phyloP scores from a whole-genome alignment of 1,139 yeast genomes.

The Suzukiozyma palmioleophila region DNA sequence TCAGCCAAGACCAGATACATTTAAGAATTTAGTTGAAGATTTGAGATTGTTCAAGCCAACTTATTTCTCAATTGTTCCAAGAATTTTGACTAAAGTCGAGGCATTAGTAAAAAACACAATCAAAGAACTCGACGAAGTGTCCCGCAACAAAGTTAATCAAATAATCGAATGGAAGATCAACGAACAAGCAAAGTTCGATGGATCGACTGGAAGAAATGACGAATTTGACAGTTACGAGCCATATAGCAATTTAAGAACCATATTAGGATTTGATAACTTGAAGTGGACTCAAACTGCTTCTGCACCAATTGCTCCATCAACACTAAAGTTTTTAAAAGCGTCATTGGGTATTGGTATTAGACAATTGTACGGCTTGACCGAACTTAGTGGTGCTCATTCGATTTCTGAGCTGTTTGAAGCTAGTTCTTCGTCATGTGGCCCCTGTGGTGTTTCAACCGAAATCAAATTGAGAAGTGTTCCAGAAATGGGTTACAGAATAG shows the following conservation, averaged over 20 bases:
- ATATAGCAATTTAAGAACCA: constrained; percentile 19
- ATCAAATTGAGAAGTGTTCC: constrained; percentile 35
- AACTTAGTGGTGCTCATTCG: constrained; percentile 27
- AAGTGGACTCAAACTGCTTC: constrained; percentile 22
- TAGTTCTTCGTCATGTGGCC: constrained; percentile 29
- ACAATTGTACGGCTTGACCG: constrained; percentile 32
- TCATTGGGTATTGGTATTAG: constrained; percentile 22
- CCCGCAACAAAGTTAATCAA: constrained; percentile 13
- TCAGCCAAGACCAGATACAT: constrained; percentile 8
- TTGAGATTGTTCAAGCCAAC: constrained; percentile 22
- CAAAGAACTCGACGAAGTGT: constrained; percentile 31
- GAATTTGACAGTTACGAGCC: constrained; percentile 20
- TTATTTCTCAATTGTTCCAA: constrained; percentile 25
- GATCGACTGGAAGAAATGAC: constrained; percentile 17
- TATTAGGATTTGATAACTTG: constrained; percentile 23
- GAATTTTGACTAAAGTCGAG: constrained; percentile 22
- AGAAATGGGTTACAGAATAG: constrained; percentile 24
- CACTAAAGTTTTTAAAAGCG: constrained; percentile 25
- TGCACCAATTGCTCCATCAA: constrained; percentile 27
- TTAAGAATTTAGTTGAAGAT: constrained; percentile 17
- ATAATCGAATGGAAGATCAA: constrained; percentile 19
- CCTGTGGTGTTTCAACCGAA: constrained; percentile 27
- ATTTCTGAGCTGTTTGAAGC: constrained; percentile 20
- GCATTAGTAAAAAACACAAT: constrained; percentile 42
- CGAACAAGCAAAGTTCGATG: constrained; percentile 19